These are phyloP conservation scores for Aspergillus olivimuriae DNA, from an alignment of 495 filamentous ascomycete species.

Conservation along the genomic window DNA sequence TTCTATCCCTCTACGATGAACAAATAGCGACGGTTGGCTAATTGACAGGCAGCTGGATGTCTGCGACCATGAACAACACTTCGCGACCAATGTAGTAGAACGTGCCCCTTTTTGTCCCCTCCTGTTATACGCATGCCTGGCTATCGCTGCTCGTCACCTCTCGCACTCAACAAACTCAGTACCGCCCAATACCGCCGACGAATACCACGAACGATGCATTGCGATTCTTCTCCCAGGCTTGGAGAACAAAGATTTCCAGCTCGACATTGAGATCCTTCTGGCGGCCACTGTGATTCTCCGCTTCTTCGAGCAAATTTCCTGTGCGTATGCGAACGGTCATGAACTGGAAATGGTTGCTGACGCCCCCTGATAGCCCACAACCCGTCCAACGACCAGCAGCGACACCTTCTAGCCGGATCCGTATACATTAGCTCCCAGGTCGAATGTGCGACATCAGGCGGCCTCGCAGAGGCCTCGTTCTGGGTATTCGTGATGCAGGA, in stretches of 20 bases:
- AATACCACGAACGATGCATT: constrained; percentile 38
- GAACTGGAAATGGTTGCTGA: not conserved
- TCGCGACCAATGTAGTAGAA: constrained; percentile 29
- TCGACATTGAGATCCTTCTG: constrained; percentile 36
- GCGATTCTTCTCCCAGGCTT: constrained; percentile 34
- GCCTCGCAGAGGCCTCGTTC: constrained; percentile 36
- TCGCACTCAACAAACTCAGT: constrained; percentile 30
- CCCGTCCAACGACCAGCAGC: constrained; percentile 33
- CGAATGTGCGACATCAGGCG: constrained; percentile 32
- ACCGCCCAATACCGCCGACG: constrained; percentile 29
- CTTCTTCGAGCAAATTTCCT: constrained; percentile 39
- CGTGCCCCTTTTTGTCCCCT: constrained; percentile 30
- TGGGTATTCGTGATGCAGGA: constrained; percentile 42
- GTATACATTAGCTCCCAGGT: constrained; percentile 40
- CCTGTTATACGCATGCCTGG: constrained; percentile 34
- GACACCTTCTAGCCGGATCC: constrained; percentile 36
- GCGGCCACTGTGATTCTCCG: constrained; percentile 37
- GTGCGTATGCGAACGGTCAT: constrained; percentile 14
- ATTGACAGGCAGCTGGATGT: constrained; percentile 26
- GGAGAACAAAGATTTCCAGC: constrained; percentile 28
- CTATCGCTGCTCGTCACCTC: constrained; percentile 36
- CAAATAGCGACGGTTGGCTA: not conserved
- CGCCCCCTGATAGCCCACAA: constrained; percentile 19
- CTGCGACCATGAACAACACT: constrained; percentile 32
- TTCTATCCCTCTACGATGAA: not conserved